Conservation (phyloP, 2,329 filamentous ascomycete species). For the Seiridium unicorne region DNA sequence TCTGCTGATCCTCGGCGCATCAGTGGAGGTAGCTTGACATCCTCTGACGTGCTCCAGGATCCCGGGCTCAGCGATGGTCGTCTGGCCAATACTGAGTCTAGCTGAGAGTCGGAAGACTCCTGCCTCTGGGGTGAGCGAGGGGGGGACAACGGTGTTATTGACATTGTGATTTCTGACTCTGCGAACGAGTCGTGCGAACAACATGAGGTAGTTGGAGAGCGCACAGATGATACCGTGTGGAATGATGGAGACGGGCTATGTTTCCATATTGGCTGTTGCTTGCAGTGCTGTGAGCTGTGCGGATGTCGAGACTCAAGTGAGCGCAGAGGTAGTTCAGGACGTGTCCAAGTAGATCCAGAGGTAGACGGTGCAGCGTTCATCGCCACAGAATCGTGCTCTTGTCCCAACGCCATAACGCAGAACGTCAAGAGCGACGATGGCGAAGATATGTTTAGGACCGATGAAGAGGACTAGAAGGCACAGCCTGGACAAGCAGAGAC, state of each 20-base stretch:
- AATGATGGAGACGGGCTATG: background rate
- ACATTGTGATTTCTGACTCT: slow-evolving; percentile 12
- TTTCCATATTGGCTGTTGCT: background rate
- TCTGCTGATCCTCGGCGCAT: background rate
- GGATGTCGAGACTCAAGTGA: background rate
- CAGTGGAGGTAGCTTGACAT: background rate
- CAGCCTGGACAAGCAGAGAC: slow-evolving; percentile 3
- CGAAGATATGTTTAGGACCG: background rate
- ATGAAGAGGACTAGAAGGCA: background rate
- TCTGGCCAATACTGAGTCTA: background rate
- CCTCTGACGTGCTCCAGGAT: background rate
- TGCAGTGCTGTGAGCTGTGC: background rate
- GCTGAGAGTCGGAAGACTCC: slow-evolving; percentile 4
- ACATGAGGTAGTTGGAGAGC: slow-evolving; percentile 15
- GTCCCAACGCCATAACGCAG: slow-evolving; percentile 1
- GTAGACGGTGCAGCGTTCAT: background rate
- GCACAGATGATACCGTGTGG: slow-evolving; percentile 8
- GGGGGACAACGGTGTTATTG: slow-evolving; percentile 17
- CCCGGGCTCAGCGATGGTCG: background rate
- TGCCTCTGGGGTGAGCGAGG: slow-evolving; percentile 12
- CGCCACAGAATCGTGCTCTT: slow-evolving; percentile 10
- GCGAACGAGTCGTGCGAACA: slow-evolving; percentile 15
- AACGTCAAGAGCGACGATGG: background rate
- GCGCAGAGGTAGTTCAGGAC: background rate
- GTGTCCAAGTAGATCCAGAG: background rate